Percentiles rank a stretch among this genome's conserved stretches.
Evolutionary conservation across 257 asterid species (phyloP).

Genomic region (Apocynum venetum): DNA sequence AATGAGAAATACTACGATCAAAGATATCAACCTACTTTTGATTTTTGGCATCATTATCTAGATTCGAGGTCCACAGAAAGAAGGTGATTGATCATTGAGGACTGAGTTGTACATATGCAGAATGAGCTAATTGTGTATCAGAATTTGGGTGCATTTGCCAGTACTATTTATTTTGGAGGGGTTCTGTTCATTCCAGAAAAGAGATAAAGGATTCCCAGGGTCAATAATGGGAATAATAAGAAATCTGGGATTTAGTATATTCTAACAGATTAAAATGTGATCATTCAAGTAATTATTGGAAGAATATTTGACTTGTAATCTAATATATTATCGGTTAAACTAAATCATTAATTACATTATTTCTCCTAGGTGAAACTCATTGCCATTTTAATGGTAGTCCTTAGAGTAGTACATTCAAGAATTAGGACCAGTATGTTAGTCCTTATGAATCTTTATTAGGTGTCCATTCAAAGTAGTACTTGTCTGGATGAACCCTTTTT

Average conservation of each 20-base stretch:
- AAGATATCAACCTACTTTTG: neutral
- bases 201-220: neutral
- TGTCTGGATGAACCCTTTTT: neutral
- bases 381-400: too few species aligned
- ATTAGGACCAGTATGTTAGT: neutral
- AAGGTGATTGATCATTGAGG: slow-evolving; percentile 5
- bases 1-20: neutral
- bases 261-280: neutral
- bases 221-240: neutral
- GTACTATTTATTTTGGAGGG: neutral
- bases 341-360: too few species aligned
- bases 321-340: too few species aligned
- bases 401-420: too few species aligned
- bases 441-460: neutral
- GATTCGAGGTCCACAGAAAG: neutral
- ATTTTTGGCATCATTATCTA: neutral
- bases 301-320: too few species aligned
- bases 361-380: too few species aligned
- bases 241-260: neutral
- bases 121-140: neutral
- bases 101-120: neutral
- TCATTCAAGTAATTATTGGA: too few species aligned
- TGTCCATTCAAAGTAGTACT: neutral
- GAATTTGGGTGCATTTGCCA: too few species aligned
- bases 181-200: neutral